Evolutionary conservation across 106 monocot species (phyloP), one percentile per base, ranked within the genome.

Genomic region (Dendrobium catenatum): DNA sequence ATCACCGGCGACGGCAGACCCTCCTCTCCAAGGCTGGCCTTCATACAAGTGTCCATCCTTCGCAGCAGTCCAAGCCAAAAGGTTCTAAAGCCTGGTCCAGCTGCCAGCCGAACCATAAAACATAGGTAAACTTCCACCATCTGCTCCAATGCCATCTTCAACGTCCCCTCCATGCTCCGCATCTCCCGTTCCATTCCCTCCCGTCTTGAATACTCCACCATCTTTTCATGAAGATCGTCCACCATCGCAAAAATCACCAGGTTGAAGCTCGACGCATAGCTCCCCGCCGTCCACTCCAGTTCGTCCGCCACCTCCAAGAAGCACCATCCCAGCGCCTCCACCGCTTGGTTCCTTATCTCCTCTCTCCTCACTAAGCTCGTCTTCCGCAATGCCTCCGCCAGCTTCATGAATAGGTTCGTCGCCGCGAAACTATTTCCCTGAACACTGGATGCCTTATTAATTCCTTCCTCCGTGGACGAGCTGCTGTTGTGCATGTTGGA

Each of bases 21-120:
- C 41, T 58, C 77, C 0, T 79, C 80, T 1, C 85, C 87, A 8
- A 86, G 29, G 67, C 85, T 67, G 4, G 91, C 91, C 91, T 99
- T 99, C 89, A 91, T 93, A 86, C 89, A 99, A 0, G 93, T 93
- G 85, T 99, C 95, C 95, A 99, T 93, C 86, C 95, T 81, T 82
- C 95, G 72, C 80, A 99, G 83, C 85, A 99, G 64, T 55, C 90
- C 92, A 3, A 95, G 82, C 94, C 94, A 95, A 73, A 90, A 95
- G 44, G 77, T 87, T 85, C 89, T 40, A 88, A 99, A 99, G 46
- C 89, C 93, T 0, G 86, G 80, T 79, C 85, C 90, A 80, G 87
- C 88, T 42, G 88, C 82, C 54, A 99, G 41, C 31, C 81, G 75
- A 42, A 56, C 68, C 86, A 99, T 55, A 76, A 88, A 88, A 27